Evolutionary conservation across 2,329 filamentous ascomycete species (phyloP).

Genomic region (Pleomassaria siparia): DNA sequence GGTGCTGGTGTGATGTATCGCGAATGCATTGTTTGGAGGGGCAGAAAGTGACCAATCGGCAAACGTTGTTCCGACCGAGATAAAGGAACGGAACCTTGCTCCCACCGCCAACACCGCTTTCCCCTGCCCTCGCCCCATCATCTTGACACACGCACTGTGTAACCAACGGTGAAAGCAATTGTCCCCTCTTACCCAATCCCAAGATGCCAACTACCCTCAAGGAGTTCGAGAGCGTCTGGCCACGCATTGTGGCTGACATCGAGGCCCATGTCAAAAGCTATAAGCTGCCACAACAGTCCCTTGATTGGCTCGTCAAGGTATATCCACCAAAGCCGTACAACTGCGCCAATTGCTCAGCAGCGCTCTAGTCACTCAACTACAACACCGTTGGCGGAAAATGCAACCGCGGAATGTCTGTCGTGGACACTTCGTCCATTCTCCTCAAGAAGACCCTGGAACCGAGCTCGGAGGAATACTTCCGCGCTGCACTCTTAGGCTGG

Average conservation of each 20-base stretch:
- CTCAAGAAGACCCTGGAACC: conserved; percentile 70
- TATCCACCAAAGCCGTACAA: conserved; percentile 1
- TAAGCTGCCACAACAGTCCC: conserved; percentile 76
- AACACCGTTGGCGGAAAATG: conserved; percentile 96
- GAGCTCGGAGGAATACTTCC: conserved; percentile 75
- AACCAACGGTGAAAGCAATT: neutral
- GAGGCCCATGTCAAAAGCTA: conserved; percentile 77
- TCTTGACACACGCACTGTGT: neutral
- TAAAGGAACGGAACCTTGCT: neutral
- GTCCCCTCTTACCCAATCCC: neutral
- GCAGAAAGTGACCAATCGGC: neutral
- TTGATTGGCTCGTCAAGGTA: conserved; percentile 86
- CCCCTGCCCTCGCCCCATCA: neutral
- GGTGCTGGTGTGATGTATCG: too few relatives aligned
- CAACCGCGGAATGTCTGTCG: conserved; percentile 97
- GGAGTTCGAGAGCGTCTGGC: conserved; percentile 90
- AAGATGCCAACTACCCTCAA: conserved; percentile 72
- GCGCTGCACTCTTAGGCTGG: conserved; percentile 88
- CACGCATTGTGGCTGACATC: conserved; percentile 79
- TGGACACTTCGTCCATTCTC: conserved; percentile 84
- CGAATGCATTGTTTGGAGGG: too few relatives aligned
- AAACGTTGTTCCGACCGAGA: neutral
- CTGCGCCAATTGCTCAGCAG: conserved; percentile 11
- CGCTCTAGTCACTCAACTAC: conserved; percentile 70
- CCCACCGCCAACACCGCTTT: neutral